phyloP scores from a whole-genome alignment of 257 asterid species.

The Salvia splendens region DNA sequence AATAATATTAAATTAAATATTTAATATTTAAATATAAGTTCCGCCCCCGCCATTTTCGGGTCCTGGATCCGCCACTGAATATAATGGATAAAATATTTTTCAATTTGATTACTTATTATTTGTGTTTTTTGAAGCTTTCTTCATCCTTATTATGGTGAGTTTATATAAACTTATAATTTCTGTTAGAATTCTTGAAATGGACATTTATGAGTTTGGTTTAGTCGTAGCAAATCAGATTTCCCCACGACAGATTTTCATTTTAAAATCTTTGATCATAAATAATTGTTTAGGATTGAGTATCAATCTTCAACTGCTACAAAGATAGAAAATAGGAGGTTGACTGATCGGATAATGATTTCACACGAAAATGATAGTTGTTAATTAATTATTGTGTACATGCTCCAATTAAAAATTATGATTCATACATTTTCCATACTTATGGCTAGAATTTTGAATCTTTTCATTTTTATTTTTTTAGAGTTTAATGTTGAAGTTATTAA shows the following conservation, averaged over 20 bases:
- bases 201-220: background rate
- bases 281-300: constrained; percentile 3
- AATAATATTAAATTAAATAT: no score
- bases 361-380: constrained; percentile 33
- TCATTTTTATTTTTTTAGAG: no score
- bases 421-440: background rate
- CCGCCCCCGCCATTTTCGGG: no score
- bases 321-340: constrained; percentile 27
- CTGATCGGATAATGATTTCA: constrained; percentile 12
- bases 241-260: background rate
- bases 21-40: no score
- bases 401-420: background rate
- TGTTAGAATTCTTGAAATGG: background rate
- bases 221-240: constrained; percentile 15
- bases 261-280: background rate
- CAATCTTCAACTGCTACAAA: constrained; percentile 35
- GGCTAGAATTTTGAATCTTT: background rate
- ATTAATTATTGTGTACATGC: constrained; percentile 20
- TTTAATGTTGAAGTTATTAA: background rate
- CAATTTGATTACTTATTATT: background rate
- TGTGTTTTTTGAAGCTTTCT: background rate
- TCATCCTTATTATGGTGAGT: background rate
- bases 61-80: no score
- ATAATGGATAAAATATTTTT: no score
- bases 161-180: no score